Conservation (phyloP, 345 rosid genomes). For the Syzygium aqueum region DNA sequence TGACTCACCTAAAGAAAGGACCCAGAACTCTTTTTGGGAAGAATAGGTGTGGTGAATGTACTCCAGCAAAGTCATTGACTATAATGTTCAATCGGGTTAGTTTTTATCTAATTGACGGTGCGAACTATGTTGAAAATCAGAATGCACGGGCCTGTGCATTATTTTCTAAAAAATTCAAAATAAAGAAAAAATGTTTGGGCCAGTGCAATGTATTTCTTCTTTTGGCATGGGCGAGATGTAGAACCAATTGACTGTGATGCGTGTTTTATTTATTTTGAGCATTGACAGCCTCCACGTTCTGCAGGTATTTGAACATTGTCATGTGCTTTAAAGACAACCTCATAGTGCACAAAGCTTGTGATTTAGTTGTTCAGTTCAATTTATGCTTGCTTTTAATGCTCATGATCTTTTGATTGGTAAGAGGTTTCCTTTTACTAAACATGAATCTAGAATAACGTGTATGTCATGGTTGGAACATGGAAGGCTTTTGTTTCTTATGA, state of each 20-base stretch:
- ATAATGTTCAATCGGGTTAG: conserved; percentile 31
- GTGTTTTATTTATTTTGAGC: not conserved
- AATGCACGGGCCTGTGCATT: not conserved
- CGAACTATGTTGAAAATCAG: not conserved
- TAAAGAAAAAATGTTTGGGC: too few relatives aligned
- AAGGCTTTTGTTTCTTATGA: not conserved
- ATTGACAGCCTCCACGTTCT: not conserved
- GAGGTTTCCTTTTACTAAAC: not conserved
- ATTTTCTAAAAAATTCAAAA: not conserved
- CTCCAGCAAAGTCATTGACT: too few relatives aligned
- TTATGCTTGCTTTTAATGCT: conserved; percentile 39
- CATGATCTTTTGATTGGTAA: conserved; percentile 60
- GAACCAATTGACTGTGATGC: not conserved
- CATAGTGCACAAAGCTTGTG: conserved; percentile 30
- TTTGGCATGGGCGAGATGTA: not conserved
- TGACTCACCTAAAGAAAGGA: too few relatives aligned
- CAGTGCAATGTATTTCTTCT: not conserved
- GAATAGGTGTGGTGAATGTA: too few relatives aligned
- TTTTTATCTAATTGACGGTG: not conserved
- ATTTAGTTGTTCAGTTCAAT: conserved; percentile 42
- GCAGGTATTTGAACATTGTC: conserved; percentile 16
- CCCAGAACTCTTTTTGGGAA: too few relatives aligned
- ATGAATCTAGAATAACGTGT: too few relatives aligned
- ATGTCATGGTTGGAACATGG: not conserved
- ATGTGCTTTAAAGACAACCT: conserved; percentile 31